Percentiles rank a stretch among this genome's conserved stretches.
phyloP scores from a whole-genome alignment of 2,329 filamentous ascomycete genomes.

The Phyllosticta citrichinensis region DNA sequence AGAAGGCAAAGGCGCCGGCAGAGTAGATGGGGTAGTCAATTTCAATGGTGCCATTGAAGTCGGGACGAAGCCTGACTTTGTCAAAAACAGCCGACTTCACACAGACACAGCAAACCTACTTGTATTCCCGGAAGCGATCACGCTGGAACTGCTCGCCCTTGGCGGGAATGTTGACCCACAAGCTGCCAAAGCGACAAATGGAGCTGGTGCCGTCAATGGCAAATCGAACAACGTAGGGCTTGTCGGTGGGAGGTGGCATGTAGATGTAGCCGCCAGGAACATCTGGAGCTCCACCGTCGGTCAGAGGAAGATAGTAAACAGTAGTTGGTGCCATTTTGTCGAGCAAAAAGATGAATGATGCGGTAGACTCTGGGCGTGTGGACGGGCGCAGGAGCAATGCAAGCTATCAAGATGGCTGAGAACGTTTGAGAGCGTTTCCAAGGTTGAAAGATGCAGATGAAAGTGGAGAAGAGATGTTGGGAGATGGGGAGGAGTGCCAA shows the following conservation, averaged over 20 bases:
- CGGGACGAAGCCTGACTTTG: conserved; percentile 60
- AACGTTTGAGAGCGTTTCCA: not conserved
- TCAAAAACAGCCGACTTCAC: not conserved
- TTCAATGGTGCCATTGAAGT: conserved; percentile 86
- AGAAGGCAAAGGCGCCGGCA: conserved; percentile 87
- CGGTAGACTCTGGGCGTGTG: not conserved
- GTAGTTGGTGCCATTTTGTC: not conserved
- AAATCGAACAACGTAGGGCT: conserved; percentile 69
- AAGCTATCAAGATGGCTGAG: not conserved
- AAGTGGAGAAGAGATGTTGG: not conserved
- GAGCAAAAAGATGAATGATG: not conserved
- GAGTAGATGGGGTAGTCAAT: conserved; percentile 78
- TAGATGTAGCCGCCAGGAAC: conserved; percentile 87
- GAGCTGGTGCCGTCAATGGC: conserved; percentile 90
- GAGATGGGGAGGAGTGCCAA: not conserved
- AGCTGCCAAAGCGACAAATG: conserved; percentile 84
- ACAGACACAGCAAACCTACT: conserved; percentile 48
- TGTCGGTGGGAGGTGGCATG: conserved; percentile 66
- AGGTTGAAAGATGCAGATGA: not conserved
- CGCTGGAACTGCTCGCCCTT: conserved; percentile 67
- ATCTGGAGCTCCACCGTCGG: conserved; percentile 85
- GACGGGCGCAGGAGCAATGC: not conserved
- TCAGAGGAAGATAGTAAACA: conserved; percentile 81
- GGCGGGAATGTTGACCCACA: conserved; percentile 93
- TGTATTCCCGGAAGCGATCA: conserved; percentile 74